Conservation (phyloP, 768 basidiomycete genomes). For the Mycena epipterygia region DNA sequence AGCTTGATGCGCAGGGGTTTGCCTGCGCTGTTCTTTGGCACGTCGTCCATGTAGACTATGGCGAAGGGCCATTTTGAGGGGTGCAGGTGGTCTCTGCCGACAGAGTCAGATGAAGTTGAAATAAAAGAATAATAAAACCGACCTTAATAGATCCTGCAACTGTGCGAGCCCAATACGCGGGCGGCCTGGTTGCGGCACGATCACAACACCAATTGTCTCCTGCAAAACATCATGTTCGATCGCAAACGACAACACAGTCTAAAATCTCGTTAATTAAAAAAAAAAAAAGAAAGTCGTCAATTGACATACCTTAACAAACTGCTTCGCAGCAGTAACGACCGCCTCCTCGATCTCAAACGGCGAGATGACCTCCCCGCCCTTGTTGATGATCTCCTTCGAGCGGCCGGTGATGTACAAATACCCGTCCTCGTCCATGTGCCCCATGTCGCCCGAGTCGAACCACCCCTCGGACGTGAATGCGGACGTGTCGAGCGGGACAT, state of each 20-base stretch:
- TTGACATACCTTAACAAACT: slow-evolving; percentile 52
- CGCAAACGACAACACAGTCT: slow-evolving; percentile 59
- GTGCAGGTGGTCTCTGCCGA: slow-evolving; percentile 56
- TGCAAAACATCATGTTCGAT: slow-evolving; percentile 63
- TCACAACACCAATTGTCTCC: slow-evolving; percentile 60
- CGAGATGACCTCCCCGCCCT: slow-evolving; percentile 72
- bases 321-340: slow-evolving; percentile 57
- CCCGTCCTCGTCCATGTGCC: slow-evolving; percentile 62
- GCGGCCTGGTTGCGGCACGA: slow-evolving; percentile 51
- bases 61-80: slow-evolving; percentile 65
- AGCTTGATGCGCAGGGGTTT: slow-evolving; percentile 63
- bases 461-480: slow-evolving; percentile 64
- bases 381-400: slow-evolving; percentile 72
- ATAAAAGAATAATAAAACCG: too few relatives aligned
- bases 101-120: background rate
- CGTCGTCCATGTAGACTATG: slow-evolving; percentile 61
- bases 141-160: slow-evolving; percentile 58
- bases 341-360: slow-evolving; percentile 75
- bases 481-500: slow-evolving; percentile 58
- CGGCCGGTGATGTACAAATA: slow-evolving; percentile 68
- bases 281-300: background rate
- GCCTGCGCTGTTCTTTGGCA: slow-evolving; percentile 63
- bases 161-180: slow-evolving; percentile 57
- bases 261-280: background rate
- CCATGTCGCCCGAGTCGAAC: slow-evolving; percentile 66